phyloP scores from a whole-genome alignment of 2,329 filamentous ascomycete species.

The Septoria linicola region DNA sequence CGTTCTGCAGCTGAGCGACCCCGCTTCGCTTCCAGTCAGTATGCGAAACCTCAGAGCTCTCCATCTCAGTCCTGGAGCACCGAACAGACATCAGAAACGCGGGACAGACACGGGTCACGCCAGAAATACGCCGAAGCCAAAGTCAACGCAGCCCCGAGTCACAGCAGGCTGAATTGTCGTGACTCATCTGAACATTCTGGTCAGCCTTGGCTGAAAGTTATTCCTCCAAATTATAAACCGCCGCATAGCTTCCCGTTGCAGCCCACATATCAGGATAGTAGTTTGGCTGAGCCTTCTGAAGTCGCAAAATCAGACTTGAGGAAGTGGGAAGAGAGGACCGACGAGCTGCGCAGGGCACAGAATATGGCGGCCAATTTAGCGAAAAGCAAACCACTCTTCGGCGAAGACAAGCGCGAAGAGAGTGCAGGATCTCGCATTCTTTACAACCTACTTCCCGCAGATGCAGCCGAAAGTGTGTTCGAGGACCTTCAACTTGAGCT shows the following conservation, averaged over 20 bases:
- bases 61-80: slow-evolving; percentile 30
- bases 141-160: slow-evolving; percentile 20
- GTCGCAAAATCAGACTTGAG: no score
- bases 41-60: slow-evolving; percentile 42
- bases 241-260: neutral
- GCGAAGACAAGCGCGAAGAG: slow-evolving; percentile 47
- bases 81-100: neutral
- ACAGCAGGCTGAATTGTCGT: slow-evolving; percentile 19
- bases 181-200: slow-evolving; percentile 20
- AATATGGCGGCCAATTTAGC: neutral
- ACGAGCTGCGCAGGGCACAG: slow-evolving; percentile 6
- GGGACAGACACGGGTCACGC: no score
- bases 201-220: slow-evolving; percentile 25
- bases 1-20: slow-evolving; percentile 23
- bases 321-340: neutral
- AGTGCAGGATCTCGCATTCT: slow-evolving; percentile 71
- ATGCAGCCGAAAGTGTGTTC: slow-evolving; percentile 60
- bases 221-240: slow-evolving; percentile 9
- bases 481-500: slow-evolving; percentile 71
- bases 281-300: neutral
- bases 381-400: slow-evolving; percentile 28
- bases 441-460: slow-evolving; percentile 63
- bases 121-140: slow-evolving; percentile 25
- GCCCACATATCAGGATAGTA: neutral
- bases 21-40: slow-evolving; percentile 28